Evolutionary conservation across 768 basidiomycete genomes (phyloP).

Genomic region (Tulasnella sp.): DNA sequence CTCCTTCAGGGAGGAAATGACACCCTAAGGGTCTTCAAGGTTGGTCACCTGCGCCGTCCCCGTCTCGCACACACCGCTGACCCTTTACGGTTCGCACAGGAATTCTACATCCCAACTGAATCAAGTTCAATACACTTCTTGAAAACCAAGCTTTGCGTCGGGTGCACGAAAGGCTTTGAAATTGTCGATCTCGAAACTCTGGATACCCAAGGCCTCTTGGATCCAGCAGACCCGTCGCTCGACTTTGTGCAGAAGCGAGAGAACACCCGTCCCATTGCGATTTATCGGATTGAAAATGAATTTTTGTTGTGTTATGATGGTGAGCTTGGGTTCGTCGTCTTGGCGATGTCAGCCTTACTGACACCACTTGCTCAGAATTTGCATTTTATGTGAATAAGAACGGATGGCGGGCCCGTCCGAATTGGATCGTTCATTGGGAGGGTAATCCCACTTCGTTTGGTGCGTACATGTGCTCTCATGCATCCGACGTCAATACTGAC

Average conservation of each 20-base stretch:
- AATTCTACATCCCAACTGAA: conserved; percentile 98
- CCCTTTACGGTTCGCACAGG: conserved; percentile 53
- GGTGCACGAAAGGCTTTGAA: conserved; percentile 96
- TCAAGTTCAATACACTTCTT: conserved; percentile 96
- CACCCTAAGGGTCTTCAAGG: conserved; percentile 91
- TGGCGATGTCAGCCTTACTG: neutral
- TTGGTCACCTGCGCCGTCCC: conserved; percentile 42
- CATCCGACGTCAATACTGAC: neutral
- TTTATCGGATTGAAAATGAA: conserved; percentile 95
- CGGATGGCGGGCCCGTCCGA: too few relatives aligned
- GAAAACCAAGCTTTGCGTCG: conserved; percentile 96
- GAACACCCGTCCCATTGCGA: conserved; percentile 89
- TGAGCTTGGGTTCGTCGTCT: conserved; percentile 48
- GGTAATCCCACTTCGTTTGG: conserved; percentile 93
- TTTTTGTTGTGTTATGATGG: conserved; percentile 98
- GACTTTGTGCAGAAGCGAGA: conserved; percentile 93
- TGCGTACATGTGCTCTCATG: conserved; percentile 48
- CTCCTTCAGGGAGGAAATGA: conserved; percentile 94
- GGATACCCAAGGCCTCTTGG: conserved; percentile 94
- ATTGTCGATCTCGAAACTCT: conserved; percentile 96
- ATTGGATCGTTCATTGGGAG: conserved; percentile 98
- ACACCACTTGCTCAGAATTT: conserved; percentile 68
- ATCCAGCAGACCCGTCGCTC: conserved; percentile 86
- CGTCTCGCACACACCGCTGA: neutral
- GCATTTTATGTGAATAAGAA: conserved; percentile 98